Evolutionary conservation across 306 rosid genomes (phyloP).

Genomic region (Lotus japonicus): DNA sequence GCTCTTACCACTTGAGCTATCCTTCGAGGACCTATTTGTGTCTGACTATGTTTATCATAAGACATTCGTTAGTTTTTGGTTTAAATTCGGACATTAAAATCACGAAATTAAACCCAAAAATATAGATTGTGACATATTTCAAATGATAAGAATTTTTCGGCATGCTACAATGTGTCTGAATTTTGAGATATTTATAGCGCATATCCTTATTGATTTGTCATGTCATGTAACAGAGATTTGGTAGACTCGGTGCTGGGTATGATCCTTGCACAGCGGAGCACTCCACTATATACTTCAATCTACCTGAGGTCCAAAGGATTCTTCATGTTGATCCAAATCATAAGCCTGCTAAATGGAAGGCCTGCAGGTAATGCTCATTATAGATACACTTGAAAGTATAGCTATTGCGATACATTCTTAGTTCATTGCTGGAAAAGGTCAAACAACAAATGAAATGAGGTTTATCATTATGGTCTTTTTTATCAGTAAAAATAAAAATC

Average conservation of each 20-base stretch:
- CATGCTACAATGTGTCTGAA: no score
- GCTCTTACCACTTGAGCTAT: no score
- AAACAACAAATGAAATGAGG: background rate
- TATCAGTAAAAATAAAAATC: background rate
- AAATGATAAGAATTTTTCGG: no score
- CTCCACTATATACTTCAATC: slow-evolving; percentile 63
- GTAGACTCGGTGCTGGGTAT: slow-evolving; percentile 42
- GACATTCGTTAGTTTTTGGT: no score
- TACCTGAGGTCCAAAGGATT: slow-evolving; percentile 60
- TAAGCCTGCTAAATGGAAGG: slow-evolving; percentile 60
- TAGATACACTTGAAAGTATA: background rate
- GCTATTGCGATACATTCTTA: no score
- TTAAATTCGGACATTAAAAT: no score
- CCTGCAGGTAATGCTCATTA: slow-evolving; percentile 63
- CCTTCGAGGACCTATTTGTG: no score
- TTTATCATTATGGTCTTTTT: background rate
- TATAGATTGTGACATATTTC: no score
- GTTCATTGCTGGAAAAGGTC: background rate
- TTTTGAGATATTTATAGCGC: no score
- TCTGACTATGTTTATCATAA: no score
- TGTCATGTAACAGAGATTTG: slow-evolving; percentile 46
- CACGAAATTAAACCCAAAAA: no score
- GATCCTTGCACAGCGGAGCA: slow-evolving; percentile 93
- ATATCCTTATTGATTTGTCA: no score
- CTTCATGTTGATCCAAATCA: slow-evolving; percentile 64